Evolutionary conservation across 768 basidiomycete genomes (phyloP).

Genomic region (Suillus paluster): DNA sequence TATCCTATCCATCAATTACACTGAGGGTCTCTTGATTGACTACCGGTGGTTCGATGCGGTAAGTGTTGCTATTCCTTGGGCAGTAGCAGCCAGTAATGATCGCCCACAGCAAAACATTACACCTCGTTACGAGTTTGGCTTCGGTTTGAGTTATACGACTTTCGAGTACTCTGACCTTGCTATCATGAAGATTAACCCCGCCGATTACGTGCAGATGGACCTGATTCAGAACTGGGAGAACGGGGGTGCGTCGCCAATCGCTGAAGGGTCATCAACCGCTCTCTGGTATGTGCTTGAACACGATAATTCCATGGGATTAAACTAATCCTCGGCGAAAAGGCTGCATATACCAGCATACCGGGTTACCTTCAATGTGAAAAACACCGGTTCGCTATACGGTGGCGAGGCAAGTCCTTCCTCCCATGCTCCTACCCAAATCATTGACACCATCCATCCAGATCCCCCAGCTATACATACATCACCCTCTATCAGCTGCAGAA

Average conservation of each 20-base stretch:
- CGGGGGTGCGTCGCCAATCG: slow-evolving; percentile 57
- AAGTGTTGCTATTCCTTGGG: slow-evolving; percentile 33
- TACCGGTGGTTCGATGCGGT: slow-evolving; percentile 75
- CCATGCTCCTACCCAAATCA: not conserved
- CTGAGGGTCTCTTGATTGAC: slow-evolving; percentile 68
- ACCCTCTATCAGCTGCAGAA: slow-evolving; percentile 63
- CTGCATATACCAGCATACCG: slow-evolving; percentile 67
- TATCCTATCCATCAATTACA: slow-evolving; percentile 61
- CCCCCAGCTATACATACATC: slow-evolving; percentile 77
- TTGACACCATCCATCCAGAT: slow-evolving; percentile 43
- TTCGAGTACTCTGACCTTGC: slow-evolving; percentile 72
- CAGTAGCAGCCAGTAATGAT: not conserved
- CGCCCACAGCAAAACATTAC: slow-evolving; percentile 60
- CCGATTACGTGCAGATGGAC: slow-evolving; percentile 34
- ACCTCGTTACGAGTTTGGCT: slow-evolving; percentile 90
- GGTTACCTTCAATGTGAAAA: slow-evolving; percentile 67
- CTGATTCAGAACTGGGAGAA: slow-evolving; percentile 58
- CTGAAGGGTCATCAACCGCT: slow-evolving; percentile 62
- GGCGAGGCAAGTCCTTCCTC: slow-evolving; percentile 47
- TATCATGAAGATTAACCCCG: slow-evolving; percentile 43
- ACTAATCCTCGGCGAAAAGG: slow-evolving; percentile 37
- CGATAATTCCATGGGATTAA: slow-evolving; percentile 7
- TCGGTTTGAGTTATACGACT: slow-evolving; percentile 83
- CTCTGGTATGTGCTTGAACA: slow-evolving; percentile 48
- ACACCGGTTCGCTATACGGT: slow-evolving; percentile 66